Percentiles rank a stretch among this genome's conserved stretches.
phyloP scores from a whole-genome alignment of 2,329 filamentous ascomycete genomes.

The Verticillium dahliae region DNA sequence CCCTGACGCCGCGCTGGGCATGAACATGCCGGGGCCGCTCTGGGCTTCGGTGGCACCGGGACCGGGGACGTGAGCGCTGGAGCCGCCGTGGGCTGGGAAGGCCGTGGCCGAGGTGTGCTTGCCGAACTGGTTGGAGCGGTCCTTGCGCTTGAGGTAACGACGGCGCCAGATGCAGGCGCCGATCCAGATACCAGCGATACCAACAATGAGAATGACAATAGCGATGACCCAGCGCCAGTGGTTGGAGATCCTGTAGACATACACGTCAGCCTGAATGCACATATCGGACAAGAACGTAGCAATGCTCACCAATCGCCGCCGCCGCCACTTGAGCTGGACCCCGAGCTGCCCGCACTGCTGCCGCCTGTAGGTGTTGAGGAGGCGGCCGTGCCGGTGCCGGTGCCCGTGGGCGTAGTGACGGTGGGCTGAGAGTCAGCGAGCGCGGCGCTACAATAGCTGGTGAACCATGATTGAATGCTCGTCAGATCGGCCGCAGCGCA shows the following conservation, averaged over 20 bases:
- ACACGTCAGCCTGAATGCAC: not conserved
- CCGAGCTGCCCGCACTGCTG: slow-evolving; percentile 9
- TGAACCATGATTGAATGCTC: slow-evolving; percentile 65
- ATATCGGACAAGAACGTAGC: slow-evolving; percentile 4
- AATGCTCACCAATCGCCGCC: slow-evolving; percentile 40
- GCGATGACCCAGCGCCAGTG: slow-evolving; percentile 81
- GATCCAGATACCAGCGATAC: slow-evolving; percentile 60
- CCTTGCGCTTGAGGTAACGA: slow-evolving; percentile 65
- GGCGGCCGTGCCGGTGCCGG: not conserved
- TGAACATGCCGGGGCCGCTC: slow-evolving; percentile 22
- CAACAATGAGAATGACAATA: slow-evolving; percentile 66
- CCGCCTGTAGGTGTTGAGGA: slow-evolving; percentile 19
- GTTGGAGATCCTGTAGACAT: slow-evolving; percentile 49
- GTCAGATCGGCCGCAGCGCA: slow-evolving; percentile 45
- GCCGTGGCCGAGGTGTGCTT: slow-evolving; percentile 27
- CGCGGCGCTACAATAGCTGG: slow-evolving; percentile 53
- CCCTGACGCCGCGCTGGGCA: slow-evolving; percentile 20
- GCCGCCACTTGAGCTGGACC: slow-evolving; percentile 12
- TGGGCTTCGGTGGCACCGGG: slow-evolving; percentile 16
- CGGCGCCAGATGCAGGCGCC: slow-evolving; percentile 65
- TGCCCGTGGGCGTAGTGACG: not conserved
- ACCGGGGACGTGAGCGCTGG: slow-evolving; percentile 20
- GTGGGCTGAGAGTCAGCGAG: slow-evolving; percentile 18
- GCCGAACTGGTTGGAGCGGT: slow-evolving; percentile 45
- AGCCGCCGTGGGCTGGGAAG: slow-evolving; percentile 25